Percentiles rank a stretch among this genome's conserved stretches.
Evolutionary conservation across 495 filamentous ascomycete genomes (phyloP).

Genomic region (Hypoxylon intermedium): DNA sequence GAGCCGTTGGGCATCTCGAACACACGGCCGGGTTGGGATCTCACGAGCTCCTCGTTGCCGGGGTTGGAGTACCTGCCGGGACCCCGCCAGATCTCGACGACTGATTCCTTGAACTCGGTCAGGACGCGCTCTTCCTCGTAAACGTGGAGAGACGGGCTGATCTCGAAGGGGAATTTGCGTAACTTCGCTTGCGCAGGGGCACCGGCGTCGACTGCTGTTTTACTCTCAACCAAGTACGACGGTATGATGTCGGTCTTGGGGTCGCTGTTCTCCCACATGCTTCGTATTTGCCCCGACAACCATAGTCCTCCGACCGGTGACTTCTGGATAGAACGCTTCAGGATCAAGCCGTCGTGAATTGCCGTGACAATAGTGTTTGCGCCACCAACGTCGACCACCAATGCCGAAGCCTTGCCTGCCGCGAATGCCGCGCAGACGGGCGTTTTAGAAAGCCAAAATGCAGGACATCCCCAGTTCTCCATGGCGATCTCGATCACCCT

Average conservation of each 20-base stretch:
- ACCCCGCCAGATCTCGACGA: slow-evolving; percentile 92
- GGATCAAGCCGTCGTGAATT: slow-evolving; percentile 90
- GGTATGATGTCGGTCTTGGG: slow-evolving; percentile 83
- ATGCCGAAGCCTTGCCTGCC: slow-evolving; percentile 86
- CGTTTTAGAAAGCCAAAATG: slow-evolving; percentile 81
- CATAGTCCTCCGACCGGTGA: slow-evolving; percentile 88
- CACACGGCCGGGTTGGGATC: slow-evolving; percentile 71
- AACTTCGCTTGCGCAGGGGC: slow-evolving; percentile 68
- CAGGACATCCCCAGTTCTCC: slow-evolving; percentile 92
- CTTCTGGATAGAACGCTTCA: slow-evolving; percentile 84
- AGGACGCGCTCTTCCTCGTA: slow-evolving; percentile 92
- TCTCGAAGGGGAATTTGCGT: slow-evolving; percentile 68
- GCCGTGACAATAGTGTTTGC: slow-evolving; percentile 90
- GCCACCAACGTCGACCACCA: slow-evolving; percentile 92
- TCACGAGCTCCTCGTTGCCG: slow-evolving; percentile 71
- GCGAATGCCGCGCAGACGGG: slow-evolving; percentile 73
- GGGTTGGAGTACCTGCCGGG: slow-evolving; percentile 69
- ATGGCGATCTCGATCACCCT: slow-evolving; percentile 93
- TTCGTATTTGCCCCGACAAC: slow-evolving; percentile 84
- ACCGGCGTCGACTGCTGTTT: slow-evolving; percentile 87
- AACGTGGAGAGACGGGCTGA: slow-evolving; percentile 73
- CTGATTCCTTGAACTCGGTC: slow-evolving; percentile 95
- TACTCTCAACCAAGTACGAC: slow-evolving; percentile 84
- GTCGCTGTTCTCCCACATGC: slow-evolving; percentile 74
- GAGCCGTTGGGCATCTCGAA: slow-evolving; percentile 97